phyloP scores from a whole-genome alignment of 2,329 filamentous ascomycete genomes.

The Pseudogymnoascus sp. region DNA sequence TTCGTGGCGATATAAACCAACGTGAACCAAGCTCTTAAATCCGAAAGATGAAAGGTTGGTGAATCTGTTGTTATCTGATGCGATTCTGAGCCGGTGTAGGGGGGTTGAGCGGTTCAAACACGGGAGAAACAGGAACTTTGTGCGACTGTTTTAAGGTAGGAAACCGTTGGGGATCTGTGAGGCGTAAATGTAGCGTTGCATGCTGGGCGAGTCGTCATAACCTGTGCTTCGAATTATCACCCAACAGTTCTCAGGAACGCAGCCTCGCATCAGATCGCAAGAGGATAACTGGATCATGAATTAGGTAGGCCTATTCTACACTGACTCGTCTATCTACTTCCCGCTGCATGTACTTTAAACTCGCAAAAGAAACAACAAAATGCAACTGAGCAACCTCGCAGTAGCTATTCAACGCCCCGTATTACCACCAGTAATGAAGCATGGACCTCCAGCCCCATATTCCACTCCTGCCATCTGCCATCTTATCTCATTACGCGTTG shows the following conservation, averaged over 20 bases:
- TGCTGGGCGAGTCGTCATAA: background rate
- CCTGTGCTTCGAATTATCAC: background rate
- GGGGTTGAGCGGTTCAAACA: background rate
- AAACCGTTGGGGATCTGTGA: slow-evolving; percentile 11
- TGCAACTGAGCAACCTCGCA: background rate
- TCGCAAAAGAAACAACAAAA: slow-evolving; percentile 11
- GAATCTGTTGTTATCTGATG: background rate
- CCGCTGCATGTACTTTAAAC: slow-evolving; percentile 9
- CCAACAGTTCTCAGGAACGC: background rate
- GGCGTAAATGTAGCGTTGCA: slow-evolving; percentile 9
- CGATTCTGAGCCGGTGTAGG: background rate
- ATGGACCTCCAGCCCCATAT: background rate
- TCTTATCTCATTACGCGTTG: slow-evolving; percentile 10
- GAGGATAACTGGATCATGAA: slow-evolving; percentile 9
- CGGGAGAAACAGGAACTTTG: background rate
- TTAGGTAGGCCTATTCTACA: slow-evolving; percentile 12
- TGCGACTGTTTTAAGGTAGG: background rate
- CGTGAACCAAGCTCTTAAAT: background rate
- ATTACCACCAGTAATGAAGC: slow-evolving; percentile 2
- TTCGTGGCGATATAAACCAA: background rate
- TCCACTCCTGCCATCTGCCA: background rate
- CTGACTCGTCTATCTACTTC: slow-evolving; percentile 8
- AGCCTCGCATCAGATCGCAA: slow-evolving; percentile 3
- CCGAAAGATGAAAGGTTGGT: background rate
- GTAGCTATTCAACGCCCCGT: slow-evolving; percentile 5